Conservation (phyloP, 2,329 filamentous ascomycete genomes). For the Xenoacremonium recifei region DNA sequence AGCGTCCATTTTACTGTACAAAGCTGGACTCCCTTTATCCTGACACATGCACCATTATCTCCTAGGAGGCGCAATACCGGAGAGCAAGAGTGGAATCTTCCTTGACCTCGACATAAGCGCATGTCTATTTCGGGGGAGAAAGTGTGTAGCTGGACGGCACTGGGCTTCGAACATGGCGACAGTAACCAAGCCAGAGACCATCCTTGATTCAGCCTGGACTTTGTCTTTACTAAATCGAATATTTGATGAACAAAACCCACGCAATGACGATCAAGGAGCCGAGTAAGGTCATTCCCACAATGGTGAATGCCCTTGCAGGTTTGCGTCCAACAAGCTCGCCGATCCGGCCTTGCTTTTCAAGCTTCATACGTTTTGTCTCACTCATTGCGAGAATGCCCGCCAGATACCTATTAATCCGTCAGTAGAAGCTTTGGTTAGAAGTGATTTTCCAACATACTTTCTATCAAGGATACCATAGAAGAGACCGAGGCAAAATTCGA, state of each 20-base stretch:
- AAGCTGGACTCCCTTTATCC: no score
- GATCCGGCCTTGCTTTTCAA: background rate
- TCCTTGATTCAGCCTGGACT: no score
- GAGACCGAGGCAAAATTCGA: conserved; percentile 26
- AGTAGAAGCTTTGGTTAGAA: background rate
- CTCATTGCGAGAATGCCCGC: conserved; percentile 3
- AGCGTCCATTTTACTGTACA: no score
- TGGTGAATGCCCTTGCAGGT: conserved; percentile 11
- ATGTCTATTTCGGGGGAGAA: no score
- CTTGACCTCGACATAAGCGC: no score
- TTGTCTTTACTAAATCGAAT: conserved; percentile 4
- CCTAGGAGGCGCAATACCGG: no score
- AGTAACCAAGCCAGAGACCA: no score
- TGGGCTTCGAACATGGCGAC: no score
- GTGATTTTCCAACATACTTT: background rate
- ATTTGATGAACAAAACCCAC: conserved; percentile 20
- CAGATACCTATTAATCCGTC: background rate
- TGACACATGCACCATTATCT: no score
- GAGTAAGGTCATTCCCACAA: conserved; percentile 1
- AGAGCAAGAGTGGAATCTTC: no score
- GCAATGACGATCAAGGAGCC: conserved; percentile 15
- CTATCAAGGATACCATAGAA: conserved; percentile 18
- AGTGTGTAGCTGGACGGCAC: no score
- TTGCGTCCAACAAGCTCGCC: conserved; percentile 1
- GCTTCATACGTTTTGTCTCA: conserved; percentile 1